phyloP scores from a whole-genome alignment of 73 alveolate species.

The Halteria grandinella region DNA sequence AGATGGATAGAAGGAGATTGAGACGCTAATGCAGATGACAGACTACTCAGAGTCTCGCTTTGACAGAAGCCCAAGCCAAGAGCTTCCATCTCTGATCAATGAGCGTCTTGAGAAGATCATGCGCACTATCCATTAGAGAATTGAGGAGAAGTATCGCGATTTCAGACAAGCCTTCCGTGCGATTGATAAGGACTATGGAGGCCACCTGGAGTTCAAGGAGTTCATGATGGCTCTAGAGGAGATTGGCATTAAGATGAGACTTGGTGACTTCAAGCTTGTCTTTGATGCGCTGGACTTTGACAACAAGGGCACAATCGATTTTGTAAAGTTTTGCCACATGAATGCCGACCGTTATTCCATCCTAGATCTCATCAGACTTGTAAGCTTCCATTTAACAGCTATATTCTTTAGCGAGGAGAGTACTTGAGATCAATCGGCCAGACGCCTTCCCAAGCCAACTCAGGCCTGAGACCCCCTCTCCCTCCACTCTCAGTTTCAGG shows the following conservation, averaged over 20 bases:
- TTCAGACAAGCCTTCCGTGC: constrained; percentile 55
- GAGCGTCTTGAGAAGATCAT: constrained; percentile 40
- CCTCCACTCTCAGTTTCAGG: constrained; percentile 11
- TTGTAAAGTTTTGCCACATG: constrained; percentile 52
- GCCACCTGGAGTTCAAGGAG: constrained; percentile 54
- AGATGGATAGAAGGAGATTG: too few species aligned
- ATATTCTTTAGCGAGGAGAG: constrained; percentile 6
- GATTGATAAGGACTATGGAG: constrained; percentile 57
- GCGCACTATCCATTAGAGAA: constrained; percentile 37
- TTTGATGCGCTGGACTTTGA: constrained; percentile 54
- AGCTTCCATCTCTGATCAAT: background rate
- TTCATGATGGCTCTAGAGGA: constrained; percentile 54
- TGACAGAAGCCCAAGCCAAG: too few species aligned
- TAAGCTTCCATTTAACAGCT: background rate
- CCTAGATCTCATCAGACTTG: constrained; percentile 2
- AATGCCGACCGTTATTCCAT: constrained; percentile 51
- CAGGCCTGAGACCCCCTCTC: constrained; percentile 35
- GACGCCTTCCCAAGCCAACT: too few species aligned
- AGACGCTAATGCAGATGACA: too few species aligned
- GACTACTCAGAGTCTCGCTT: too few species aligned
- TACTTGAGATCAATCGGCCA: background rate
- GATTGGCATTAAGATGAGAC: constrained; percentile 43
- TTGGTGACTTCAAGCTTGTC: constrained; percentile 37
- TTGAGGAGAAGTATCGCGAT: constrained; percentile 51
- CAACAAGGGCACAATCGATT: constrained; percentile 50